Conservation (phyloP, 1,139 yeast species). For the Zygosaccharomyces pseudobailii region DNA sequence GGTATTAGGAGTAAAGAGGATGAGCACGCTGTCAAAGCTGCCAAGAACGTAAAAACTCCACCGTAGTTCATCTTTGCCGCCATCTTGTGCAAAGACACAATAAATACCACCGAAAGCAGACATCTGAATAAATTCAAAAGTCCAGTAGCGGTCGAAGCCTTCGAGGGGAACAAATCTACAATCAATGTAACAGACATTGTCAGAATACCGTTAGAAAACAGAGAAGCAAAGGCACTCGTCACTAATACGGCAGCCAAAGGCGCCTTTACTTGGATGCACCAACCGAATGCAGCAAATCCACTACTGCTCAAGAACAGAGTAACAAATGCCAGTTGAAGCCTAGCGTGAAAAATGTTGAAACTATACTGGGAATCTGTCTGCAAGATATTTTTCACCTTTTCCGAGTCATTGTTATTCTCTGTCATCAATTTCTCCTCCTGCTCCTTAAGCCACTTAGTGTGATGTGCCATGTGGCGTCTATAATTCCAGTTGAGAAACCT, state of each 20-base stretch:
- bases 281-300: constrained; percentile 56
- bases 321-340: constrained; percentile 40
- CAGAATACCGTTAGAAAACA: constrained; percentile 48
- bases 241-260: constrained; percentile 54
- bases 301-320: constrained; percentile 37
- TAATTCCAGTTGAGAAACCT: constrained; percentile 45
- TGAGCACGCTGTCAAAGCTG: constrained; percentile 35
- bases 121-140: constrained; percentile 55
- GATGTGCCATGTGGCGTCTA: constrained; percentile 24
- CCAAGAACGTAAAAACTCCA: constrained; percentile 55
- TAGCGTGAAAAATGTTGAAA: constrained; percentile 45
- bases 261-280: constrained; percentile 54
- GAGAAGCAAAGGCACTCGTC: constrained; percentile 49
- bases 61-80: constrained; percentile 46
- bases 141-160: constrained; percentile 54
- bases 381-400: constrained; percentile 21
- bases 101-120: constrained; percentile 50
- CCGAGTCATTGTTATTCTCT: constrained; percentile 22
- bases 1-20: constrained; percentile 21
- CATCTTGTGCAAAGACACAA: constrained; percentile 55
- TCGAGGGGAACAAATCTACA: constrained; percentile 53
- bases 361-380: constrained; percentile 20
- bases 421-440: constrained; percentile 25
- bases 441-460: constrained; percentile 21
- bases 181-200: constrained; percentile 50